A percentile compares a stretch with the other conserved stretches of the same genome.
phyloP scores from a whole-genome alignment of 2,329 filamentous ascomycete species.

The Coniochaeta sp. region DNA sequence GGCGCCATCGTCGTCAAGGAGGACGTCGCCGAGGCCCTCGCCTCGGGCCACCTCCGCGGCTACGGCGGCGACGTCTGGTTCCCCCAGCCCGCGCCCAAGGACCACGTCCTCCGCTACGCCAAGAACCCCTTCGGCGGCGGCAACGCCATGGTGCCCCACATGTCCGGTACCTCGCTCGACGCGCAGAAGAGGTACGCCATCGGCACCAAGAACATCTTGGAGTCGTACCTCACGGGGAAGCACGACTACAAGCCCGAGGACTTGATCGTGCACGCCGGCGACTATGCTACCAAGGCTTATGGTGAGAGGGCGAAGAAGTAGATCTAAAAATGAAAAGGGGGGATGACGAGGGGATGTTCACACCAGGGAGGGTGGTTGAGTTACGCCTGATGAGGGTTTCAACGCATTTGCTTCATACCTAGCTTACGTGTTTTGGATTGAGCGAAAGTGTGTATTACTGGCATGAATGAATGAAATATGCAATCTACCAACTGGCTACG shows the following conservation, averaged over 20 bases:
- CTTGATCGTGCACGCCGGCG: slow-evolving; percentile 80
- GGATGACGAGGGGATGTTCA: too few species aligned
- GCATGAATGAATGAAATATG: not conserved
- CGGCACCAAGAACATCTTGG: slow-evolving; percentile 82
- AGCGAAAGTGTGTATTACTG: slow-evolving; percentile 1
- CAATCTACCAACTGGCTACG: too few species aligned
- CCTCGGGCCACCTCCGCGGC: slow-evolving; percentile 82
- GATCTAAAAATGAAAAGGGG: not conserved
- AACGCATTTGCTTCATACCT: not conserved
- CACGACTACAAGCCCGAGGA: slow-evolving; percentile 87
- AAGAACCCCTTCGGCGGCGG: slow-evolving; percentile 94
- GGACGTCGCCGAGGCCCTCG: slow-evolving; percentile 90
- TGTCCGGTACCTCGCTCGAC: slow-evolving; percentile 98
- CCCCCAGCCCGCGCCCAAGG: slow-evolving; percentile 91
- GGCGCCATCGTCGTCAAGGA: slow-evolving; percentile 99
- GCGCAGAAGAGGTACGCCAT: slow-evolving; percentile 88
- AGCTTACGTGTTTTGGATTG: not conserved
- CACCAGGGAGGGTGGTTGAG: not conserved
- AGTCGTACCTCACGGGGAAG: slow-evolving; percentile 82
- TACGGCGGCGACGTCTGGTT: slow-evolving; percentile 93
- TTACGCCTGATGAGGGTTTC: too few species aligned
- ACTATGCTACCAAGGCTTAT: slow-evolving; percentile 93
- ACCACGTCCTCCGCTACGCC: slow-evolving; percentile 87
- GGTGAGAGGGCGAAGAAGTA: slow-evolving; percentile 56
- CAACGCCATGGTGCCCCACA: slow-evolving; percentile 98